These are phyloP conservation scores for Diaporthe vaccinii DNA, from an alignment of 2,329 filamentous ascomycete species.

Conservation along the genomic window DNA sequence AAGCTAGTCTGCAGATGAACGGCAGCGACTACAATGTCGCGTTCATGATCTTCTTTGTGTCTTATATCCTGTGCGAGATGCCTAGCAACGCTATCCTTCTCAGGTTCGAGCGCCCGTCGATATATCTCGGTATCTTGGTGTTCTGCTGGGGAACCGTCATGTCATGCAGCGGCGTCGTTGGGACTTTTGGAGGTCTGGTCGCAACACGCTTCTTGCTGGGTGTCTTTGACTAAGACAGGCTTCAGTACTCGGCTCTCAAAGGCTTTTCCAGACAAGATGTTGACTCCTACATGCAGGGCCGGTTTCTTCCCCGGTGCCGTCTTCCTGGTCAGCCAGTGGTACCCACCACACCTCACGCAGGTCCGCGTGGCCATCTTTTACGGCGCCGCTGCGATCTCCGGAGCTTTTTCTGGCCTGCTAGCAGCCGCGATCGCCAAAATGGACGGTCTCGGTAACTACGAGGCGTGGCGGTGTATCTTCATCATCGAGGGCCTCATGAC, in stretches of 20 bases:
- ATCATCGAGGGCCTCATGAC: constrained; percentile 64
- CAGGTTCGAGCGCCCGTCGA: constrained; percentile 51
- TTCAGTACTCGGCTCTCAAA: background rate
- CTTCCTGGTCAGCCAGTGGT: constrained; percentile 63
- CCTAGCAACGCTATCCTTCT: constrained; percentile 59
- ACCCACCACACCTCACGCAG: constrained; percentile 63
- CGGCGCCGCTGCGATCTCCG: constrained; percentile 56
- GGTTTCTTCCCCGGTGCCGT: constrained; percentile 59
- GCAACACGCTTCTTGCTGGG: constrained; percentile 60
- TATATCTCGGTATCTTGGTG: constrained; percentile 55
- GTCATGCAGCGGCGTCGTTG: constrained; percentile 61
- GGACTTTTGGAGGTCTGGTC: constrained; percentile 55
- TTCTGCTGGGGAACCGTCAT: constrained; percentile 61
- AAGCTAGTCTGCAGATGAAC: constrained; percentile 55
- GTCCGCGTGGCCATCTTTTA: constrained; percentile 60
- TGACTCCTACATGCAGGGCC: constrained; percentile 43
- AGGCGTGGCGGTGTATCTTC: constrained; percentile 68
- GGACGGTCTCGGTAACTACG: constrained; percentile 56
- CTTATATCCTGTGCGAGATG: constrained; percentile 56
- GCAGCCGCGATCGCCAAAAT: constrained; percentile 62
- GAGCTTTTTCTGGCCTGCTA: constrained; percentile 58
- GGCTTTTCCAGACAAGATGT: fast-evolving
- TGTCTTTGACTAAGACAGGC: constrained; percentile 51
- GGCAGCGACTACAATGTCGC: constrained; percentile 60
- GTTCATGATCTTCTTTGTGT: constrained; percentile 54